These are phyloP conservation scores for Pichia sp. DNA, from an alignment of 1,139 yeast species.

Conservation along the genomic window DNA sequence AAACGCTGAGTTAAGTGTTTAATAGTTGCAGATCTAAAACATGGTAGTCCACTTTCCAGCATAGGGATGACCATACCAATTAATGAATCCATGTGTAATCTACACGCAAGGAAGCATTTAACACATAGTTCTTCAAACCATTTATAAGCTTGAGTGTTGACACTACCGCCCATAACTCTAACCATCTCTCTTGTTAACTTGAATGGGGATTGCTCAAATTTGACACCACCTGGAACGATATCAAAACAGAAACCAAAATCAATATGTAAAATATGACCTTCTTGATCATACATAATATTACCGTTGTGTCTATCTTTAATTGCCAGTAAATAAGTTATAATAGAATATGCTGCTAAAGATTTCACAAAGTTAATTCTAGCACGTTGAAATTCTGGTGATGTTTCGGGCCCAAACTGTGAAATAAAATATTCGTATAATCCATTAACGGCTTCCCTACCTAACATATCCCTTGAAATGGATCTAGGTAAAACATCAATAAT, in stretches of 20 bases:
- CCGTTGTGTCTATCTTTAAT: slow-evolving; percentile 99
- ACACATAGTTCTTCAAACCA: slow-evolving; percentile 96
- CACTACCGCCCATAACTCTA: slow-evolving; percentile 85
- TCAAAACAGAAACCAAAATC: slow-evolving; percentile 99
- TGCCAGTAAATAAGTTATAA: slow-evolving; percentile 84
- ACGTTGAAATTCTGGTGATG: slow-evolving; percentile 78
- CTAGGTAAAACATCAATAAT: slow-evolving; percentile 96
- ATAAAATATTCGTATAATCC: slow-evolving; percentile 90
- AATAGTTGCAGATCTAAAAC: slow-evolving; percentile 84
- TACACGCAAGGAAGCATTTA: slow-evolving; percentile 82
- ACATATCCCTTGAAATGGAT: slow-evolving; percentile 93
- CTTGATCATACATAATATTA: slow-evolving; percentile 94
- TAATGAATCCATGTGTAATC: slow-evolving; percentile 86
- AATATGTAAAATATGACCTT: slow-evolving; percentile 91
- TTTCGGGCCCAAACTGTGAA: slow-evolving; percentile 91
- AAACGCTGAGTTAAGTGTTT: slow-evolving; percentile 72
- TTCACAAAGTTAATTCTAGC: slow-evolving; percentile 91
- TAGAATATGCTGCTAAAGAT: slow-evolving; percentile 93
- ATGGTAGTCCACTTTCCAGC: slow-evolving; percentile 94
- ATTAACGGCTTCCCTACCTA: slow-evolving; percentile 97
- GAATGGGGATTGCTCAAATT: slow-evolving; percentile 95
- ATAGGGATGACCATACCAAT: slow-evolving; percentile 84
- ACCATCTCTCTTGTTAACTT: slow-evolving; percentile 96
- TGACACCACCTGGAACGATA: slow-evolving; percentile 98
- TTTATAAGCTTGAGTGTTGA: slow-evolving; percentile 76